phyloP scores from a whole-genome alignment of 495 filamentous ascomycete species.

The Saxispiralis lemnorum region DNA sequence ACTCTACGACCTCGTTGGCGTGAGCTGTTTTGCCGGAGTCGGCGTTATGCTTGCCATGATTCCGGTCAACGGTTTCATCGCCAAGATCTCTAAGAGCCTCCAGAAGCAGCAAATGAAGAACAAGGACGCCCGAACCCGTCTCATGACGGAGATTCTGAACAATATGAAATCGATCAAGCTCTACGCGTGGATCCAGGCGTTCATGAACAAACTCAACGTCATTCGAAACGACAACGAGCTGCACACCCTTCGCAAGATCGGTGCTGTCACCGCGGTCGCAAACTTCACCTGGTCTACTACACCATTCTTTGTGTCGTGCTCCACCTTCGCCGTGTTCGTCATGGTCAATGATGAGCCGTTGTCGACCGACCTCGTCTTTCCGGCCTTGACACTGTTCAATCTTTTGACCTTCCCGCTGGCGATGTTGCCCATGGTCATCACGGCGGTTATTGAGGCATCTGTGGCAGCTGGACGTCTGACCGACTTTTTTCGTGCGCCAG shows the following conservation, averaged over 20 bases:
- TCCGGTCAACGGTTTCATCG: slow-evolving; percentile 85
- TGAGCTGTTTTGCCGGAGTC: slow-evolving; percentile 92
- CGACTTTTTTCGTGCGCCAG: slow-evolving; percentile 70
- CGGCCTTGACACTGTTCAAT: slow-evolving; percentile 81
- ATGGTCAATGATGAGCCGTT: slow-evolving; percentile 61
- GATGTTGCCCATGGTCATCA: slow-evolving; percentile 94
- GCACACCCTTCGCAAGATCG: slow-evolving; percentile 88
- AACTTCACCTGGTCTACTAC: slow-evolving; percentile 99
- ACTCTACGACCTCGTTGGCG: slow-evolving; percentile 80
- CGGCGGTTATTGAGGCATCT: slow-evolving; percentile 83
- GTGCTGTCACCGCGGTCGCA: slow-evolving; percentile 77
- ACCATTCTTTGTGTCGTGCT: slow-evolving; percentile 93
- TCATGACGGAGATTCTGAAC: slow-evolving; percentile 97
- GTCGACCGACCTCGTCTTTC: slow-evolving; percentile 90
- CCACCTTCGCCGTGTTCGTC: slow-evolving; percentile 89
- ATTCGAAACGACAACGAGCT: slow-evolving; percentile 91
- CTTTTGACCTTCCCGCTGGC: slow-evolving; percentile 87
- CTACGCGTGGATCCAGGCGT: slow-evolving; percentile 91
- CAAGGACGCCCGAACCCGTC: slow-evolving; percentile 79
- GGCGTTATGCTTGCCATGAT: slow-evolving; percentile 96
- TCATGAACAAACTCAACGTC: slow-evolving; percentile 90
- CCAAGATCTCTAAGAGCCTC: slow-evolving; percentile 77
- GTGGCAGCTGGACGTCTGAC: slow-evolving; percentile 81
- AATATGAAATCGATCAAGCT: slow-evolving; percentile 99
- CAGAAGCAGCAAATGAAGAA: slow-evolving; percentile 98